These are phyloP conservation scores for Diaporthe citri DNA, from an alignment of 2,329 filamentous ascomycete genomes.

Conservation along the genomic window DNA sequence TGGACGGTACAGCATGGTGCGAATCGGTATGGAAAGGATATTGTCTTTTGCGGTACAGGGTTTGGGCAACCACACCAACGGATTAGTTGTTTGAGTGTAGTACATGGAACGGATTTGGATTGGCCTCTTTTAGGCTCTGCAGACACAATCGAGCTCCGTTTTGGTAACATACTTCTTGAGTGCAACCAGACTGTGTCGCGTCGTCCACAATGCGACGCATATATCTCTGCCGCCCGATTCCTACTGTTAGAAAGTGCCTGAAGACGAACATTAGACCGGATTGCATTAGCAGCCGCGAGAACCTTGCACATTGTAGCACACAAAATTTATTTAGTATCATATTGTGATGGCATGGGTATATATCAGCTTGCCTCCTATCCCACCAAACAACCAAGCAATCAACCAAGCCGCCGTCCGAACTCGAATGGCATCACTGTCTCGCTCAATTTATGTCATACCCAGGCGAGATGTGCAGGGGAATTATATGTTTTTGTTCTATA, in stretches of 20 bases:
- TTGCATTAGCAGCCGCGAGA: neutral
- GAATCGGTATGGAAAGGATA: conserved; percentile 33
- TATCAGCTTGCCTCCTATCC: conserved; percentile 4
- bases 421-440: neutral
- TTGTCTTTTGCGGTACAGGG: conserved; percentile 34
- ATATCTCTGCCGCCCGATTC: neutral
- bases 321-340: conserved; percentile 2
- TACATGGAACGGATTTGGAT: conserved; percentile 22
- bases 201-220: neutral
- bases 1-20: conserved; percentile 32
- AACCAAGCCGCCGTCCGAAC: neutral
- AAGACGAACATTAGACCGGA: neutral
- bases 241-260: too few species aligned
- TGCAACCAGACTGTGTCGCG: neutral
- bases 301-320: neutral
- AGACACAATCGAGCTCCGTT: conserved; percentile 19
- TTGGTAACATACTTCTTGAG: neutral
- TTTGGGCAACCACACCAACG: conserved; percentile 1
- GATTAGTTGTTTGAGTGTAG: conserved; percentile 18
- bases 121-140: conserved; percentile 13
- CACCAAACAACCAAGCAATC: neutral
- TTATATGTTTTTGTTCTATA: neutral
- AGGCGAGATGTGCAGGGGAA: conserved; percentile 1
- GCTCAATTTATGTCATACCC: neutral
- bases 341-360: conserved; percentile 24